Conservation (phyloP, 139 green algal genomes). For the Spirogloea muscicola region DNA sequence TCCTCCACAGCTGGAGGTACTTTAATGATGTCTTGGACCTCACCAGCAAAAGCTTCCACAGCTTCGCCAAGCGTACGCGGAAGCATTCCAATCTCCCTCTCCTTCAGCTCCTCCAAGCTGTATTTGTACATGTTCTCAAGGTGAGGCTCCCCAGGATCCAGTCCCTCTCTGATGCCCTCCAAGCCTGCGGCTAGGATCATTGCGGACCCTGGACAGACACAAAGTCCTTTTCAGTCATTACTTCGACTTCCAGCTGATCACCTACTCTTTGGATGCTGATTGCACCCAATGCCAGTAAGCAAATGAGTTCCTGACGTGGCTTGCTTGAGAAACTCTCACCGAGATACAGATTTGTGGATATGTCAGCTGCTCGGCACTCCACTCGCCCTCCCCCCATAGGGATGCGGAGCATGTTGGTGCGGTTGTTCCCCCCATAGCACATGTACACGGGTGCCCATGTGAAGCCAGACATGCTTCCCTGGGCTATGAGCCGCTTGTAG, state of each 20-base stretch:
- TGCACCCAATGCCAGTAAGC: no score
- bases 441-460: slow-evolving; percentile 4
- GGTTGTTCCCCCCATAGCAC: slow-evolving; percentile 7
- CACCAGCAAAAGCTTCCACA: slow-evolving; percentile 13
- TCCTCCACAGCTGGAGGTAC: no score
- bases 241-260: no score
- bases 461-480: slow-evolving; percentile 14
- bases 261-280: no score
- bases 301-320: no score
- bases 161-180: background rate
- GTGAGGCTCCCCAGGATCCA: slow-evolving; percentile 6
- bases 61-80: slow-evolving; percentile 8
- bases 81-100: background rate
- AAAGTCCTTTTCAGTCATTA: no score
- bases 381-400: background rate
- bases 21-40: no score
- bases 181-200: slow-evolving; percentile 5
- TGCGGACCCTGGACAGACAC: background rate
- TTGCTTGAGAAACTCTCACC: slow-evolving; percentile 5
- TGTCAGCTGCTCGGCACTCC: slow-evolving; percentile 3
- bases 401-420: slow-evolving; percentile 2
- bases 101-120: slow-evolving; percentile 1
- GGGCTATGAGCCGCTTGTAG: slow-evolving; percentile 5
- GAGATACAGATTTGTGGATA: slow-evolving; percentile 7
- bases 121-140: slow-evolving; percentile 13